Evolutionary conservation across 169 alveolate species (phyloP), one percentile per base, ranked within the genome.

Genomic region (Cystoisospora suis): DNA sequence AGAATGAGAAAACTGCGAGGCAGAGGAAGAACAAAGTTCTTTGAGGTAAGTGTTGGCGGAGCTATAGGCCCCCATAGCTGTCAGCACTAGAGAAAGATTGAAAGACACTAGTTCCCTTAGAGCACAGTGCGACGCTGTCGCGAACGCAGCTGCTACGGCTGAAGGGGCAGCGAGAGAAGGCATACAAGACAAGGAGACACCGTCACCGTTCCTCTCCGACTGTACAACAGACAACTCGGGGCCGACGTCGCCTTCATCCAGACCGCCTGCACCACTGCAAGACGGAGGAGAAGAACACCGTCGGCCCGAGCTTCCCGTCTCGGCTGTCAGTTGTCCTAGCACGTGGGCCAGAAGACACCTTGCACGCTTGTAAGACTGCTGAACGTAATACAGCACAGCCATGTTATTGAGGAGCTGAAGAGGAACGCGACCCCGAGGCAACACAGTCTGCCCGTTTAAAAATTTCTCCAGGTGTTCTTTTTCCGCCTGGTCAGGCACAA

Each of bases 361-460:
- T 0, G 83, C 83, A 3, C 7, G 15, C 7, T 72, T 34, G 32
- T 29, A 38, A 34, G 12, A 4, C 38, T 34, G 15, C 12, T 15
- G 42, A 6, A 27, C 83, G 47, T 23, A 38, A 17, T 72, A 72
- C 0, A 72, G 83, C 20, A 72, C 83, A 0, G 83, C 83, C 83
- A 72, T 38, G 83, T 72, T 72, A 53, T 72, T 72, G 38, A 72
- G 53, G 36, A 72, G 83, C 53, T 72, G 58, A 53, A 72, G 58
- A 72, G 83, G 83, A 0, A 72, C 47, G n/a, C n/a, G n/a, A 9
- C 56, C 83, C 53, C 42, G 58, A 1, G 83, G 83, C 83, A 72
- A 15, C 34, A 29, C 83, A 9, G 32, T 56, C 15, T 38, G 58
- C n/a, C 83, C 83, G 1, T 46, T 17, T 9, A 40, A 12, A n/a